These are phyloP conservation scores for Zoysia matrella DNA, from an alignment of 202 grass and related monocot genomes.

Conservation along the genomic window DNA sequence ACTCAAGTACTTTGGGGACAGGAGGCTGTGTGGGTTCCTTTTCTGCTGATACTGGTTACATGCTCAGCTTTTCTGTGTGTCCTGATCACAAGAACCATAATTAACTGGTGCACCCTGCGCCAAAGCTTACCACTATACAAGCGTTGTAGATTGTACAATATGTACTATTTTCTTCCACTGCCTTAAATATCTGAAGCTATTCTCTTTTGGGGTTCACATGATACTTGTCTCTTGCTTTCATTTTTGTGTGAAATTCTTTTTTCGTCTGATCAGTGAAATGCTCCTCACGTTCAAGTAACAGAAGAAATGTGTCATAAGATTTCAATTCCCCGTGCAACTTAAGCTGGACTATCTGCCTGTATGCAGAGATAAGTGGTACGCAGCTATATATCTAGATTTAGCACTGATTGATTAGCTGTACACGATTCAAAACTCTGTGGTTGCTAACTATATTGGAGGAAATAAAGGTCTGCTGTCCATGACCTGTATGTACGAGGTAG, in stretches of 20 bases:
- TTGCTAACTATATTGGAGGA: constrained; percentile 27
- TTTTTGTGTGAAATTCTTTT: background rate
- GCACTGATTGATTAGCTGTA: constrained; percentile 42
- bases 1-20: constrained; percentile 27
- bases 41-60: constrained; percentile 34
- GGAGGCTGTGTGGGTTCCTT: constrained; percentile 44
- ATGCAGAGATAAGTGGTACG: constrained; percentile 22
- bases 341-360: constrained; percentile 21
- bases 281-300: constrained; percentile 29
- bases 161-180: constrained; percentile 32
- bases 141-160: constrained; percentile 18
- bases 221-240: constrained; percentile 28
- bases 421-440: constrained; percentile 39
- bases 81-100: constrained; percentile 40
- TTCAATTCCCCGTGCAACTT: background rate
- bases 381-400: constrained; percentile 18
- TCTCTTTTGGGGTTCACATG: constrained; percentile 44
- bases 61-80: constrained; percentile 41
- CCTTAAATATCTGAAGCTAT: constrained; percentile 15
- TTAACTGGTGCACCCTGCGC: constrained; percentile 42
- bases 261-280: background rate
- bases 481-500: constrained; percentile 26
- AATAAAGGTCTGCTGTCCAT: constrained; percentile 36
- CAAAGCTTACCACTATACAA: constrained; percentile 48
- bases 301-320: constrained; percentile 29